phyloP scores from a whole-genome alignment of 306 rosid species.

The Hylodesmum podocarpum region DNA sequence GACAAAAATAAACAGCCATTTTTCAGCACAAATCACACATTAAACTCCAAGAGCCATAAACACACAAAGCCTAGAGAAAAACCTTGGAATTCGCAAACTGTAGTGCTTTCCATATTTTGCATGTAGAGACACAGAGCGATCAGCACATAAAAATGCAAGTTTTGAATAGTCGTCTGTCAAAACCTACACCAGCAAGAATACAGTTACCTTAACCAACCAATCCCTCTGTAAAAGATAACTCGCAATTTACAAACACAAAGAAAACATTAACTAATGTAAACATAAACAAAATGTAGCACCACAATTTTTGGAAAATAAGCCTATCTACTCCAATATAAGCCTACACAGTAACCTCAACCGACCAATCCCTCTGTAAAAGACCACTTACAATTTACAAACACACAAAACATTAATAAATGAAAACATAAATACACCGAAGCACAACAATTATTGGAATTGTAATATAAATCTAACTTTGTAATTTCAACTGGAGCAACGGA shows the following conservation, averaged over 20 bases:
- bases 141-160: conserved; percentile 90
- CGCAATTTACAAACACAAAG: neutral
- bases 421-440: neutral
- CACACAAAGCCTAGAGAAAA: conserved; percentile 29
- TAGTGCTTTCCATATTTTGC: conserved; percentile 95
- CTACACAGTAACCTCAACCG: neutral
- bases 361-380: neutral
- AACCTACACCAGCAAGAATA: conserved; percentile 51
- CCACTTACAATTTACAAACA: neutral
- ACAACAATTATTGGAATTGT: neutral
- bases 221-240: neutral
- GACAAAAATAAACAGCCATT: conserved; percentile 11
- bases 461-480: neutral
- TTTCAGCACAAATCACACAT: neutral
- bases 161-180: conserved; percentile 85
- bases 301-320: neutral
- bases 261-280: neutral
- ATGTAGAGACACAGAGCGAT: conserved; percentile 77
- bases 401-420: neutral
- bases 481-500: neutral
- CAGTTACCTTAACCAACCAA: neutral
- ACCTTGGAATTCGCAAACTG: conserved; percentile 92
- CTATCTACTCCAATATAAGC: neutral
- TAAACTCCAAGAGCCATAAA: conserved; percentile 20
- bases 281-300: neutral